Evolutionary conservation across 768 basidiomycete genomes (phyloP), one percentile per base, ranked within the genome.

Genomic region (Tulasnella sp.): DNA sequence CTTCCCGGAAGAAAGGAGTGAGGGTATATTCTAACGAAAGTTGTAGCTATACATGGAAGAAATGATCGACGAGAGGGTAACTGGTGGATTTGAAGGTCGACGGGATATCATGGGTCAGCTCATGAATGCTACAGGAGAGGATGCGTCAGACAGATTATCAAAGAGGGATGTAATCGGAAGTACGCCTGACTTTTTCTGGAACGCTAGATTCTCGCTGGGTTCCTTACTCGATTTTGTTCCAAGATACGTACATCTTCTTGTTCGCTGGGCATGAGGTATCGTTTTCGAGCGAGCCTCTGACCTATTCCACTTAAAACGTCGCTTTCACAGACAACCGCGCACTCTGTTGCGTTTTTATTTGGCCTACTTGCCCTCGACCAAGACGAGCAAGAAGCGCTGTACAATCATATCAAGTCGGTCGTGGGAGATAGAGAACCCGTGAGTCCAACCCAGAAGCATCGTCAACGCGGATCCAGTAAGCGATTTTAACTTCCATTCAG

Each of bases 331-430:
- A 78, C 77, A 13, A 73, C 42, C 37, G 72, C 77, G 6, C 77
- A 78, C 46, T 67, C 71, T 48, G 35, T 78, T 15, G 77, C 71
- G n/a, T 78, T 55, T 26, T n/a, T 78, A 51, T 74, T 78, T 20
- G 77, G 77, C 1, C 44, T 55, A 39, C 55, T 78, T 5, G 77
- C 77, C 5, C 39, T 55, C 3, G 48, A 78, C 35, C 77, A 39
- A 20, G 71, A 55, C 29, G 72, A 78, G 77, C 77, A 78, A 44
- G 77, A 78, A 71, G 32, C 32, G 6, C 35, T 78, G 13, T 78
- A 73, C 40, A 15, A 73, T 5, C 70, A 78, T 18, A 39, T 76
- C n/a, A 69, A 55, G 6, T 23, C 75, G n/a, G 75, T 73, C 16
- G 16, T 73, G 9, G 77, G 61, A n/a, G 70, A 74, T 57, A 70